Base-by-base conservation (phyloP, 306 rosid species). In the Cucurbita ficifolia region DNA sequence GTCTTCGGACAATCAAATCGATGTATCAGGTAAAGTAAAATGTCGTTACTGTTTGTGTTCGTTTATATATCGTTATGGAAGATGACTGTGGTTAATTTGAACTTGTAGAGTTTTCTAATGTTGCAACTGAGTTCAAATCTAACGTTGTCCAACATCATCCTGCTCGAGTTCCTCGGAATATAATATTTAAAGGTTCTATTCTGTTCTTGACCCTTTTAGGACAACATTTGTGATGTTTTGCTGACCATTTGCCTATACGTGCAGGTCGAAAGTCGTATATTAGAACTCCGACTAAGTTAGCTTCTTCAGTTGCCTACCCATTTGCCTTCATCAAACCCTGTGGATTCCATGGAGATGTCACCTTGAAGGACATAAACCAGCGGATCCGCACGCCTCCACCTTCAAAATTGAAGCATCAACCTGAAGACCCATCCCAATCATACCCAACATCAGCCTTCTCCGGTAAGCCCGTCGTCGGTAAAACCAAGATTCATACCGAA, bases 401-500 rank as follows among this genome's bases (percentile, higher is more conserved):
- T 73, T 74, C 84, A 49, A 88, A 87, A 75, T 52, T 83, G 0
- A 86, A 86, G 81, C 78, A 80, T 76, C 70, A 54, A 42, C 35
- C 17, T 8, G 97, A 87, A 75, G 97, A 90, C 62, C 91, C 87
- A 19, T 45, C 61, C 40, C 67, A 82, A 60, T 49, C 77, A 55
- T 93, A 75, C 76, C 98, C 93, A 38, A 92, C 86, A 79, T 93
- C 98, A 21, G 97, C 97, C 38, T 90, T 93, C 76, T 90, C 98
- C 1, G 98, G 98, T 71, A 93, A 93, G 83, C 97, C 98, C 1
- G 96, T 93, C 1, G 98, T 93, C 79, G 97, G 92, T 9, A 88
- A 93, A 79, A 93, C 92, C 7, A 93, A 88, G 76, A 90, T 93
- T 42, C 97, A 78, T 78, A 93, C 91, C 0, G 96, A 90, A 82